phyloP scores from a whole-genome alignment of 2,329 filamentous ascomycete genomes.

The Pestalotiopsis sp. region DNA sequence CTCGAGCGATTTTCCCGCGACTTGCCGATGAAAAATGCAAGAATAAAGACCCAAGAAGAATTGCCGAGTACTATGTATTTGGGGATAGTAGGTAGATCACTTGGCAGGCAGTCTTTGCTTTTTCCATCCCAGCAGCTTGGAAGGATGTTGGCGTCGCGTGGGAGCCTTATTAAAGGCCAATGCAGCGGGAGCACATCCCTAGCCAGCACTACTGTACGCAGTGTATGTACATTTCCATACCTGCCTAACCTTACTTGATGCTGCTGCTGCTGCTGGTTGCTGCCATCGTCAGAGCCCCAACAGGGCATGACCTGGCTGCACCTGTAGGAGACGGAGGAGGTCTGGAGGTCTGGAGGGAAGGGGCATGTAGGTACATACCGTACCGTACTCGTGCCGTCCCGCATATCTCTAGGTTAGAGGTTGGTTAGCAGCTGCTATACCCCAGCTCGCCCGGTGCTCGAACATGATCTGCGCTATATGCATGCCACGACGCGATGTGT shows the following conservation, averaged over 20 bases:
- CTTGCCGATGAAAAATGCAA: not conserved
- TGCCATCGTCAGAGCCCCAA: not conserved
- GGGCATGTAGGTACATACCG: not conserved
- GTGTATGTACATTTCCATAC: not conserved
- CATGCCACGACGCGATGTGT: not conserved
- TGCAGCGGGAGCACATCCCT: not conserved
- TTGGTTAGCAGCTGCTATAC: not conserved
- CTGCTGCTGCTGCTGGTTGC: not conserved
- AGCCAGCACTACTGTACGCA: not conserved
- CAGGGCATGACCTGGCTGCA: conserved; percentile 13
- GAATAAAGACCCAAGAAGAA: not conserved
- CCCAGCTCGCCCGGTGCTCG: not conserved
- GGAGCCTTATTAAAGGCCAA: not conserved
- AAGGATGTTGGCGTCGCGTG: conserved; percentile 3
- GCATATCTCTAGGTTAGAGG: conserved; percentile 5
- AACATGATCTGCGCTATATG: conserved; percentile 12
- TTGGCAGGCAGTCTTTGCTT: not conserved
- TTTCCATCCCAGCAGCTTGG: conserved; percentile 6
- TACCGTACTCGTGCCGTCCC: conserved; percentile 13
- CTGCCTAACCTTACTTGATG: not conserved
- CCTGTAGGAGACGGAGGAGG: not conserved
- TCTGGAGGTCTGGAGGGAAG: not conserved
- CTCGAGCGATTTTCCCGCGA: not conserved
- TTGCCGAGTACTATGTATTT: not conserved
- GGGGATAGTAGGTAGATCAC: not conserved